phyloP scores from a whole-genome alignment of 2,329 filamentous ascomycete species.

The Juglanconis oblonga region DNA sequence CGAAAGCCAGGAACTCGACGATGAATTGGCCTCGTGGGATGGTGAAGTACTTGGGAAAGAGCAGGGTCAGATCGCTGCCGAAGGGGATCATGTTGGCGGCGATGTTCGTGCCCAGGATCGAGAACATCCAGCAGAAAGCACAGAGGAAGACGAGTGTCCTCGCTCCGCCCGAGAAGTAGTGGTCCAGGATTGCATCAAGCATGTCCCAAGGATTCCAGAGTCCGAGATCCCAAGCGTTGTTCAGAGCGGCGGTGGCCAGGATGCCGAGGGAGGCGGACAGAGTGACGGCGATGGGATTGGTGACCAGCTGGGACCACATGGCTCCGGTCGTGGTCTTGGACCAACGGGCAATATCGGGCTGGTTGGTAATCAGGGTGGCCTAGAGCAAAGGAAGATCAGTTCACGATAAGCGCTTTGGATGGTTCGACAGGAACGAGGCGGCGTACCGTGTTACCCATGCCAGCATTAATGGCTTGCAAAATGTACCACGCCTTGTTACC shows the following conservation, averaged over 20 bases:
- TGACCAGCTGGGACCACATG: conserved; percentile 39
- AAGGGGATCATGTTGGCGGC: conserved; percentile 36
- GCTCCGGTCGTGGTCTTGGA: conserved; percentile 34
- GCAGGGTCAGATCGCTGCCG: conserved; percentile 33
- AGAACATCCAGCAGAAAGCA: conserved; percentile 20
- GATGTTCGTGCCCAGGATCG: conserved; percentile 23
- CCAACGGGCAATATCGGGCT: conserved; percentile 43
- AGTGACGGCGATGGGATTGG: conserved; percentile 39
- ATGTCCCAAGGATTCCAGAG: conserved; percentile 26
- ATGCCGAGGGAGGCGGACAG: conserved; percentile 41
- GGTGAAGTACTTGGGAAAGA: conserved; percentile 33
- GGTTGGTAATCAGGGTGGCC: conserved; percentile 38
- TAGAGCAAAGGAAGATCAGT: conserved; percentile 22
- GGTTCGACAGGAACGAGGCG: background rate
- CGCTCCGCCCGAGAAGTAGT: conserved; percentile 17
- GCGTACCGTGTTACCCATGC: conserved; percentile 27
- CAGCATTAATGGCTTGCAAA: conserved; percentile 36
- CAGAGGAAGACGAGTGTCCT: conserved; percentile 22
- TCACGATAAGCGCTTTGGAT: background rate
- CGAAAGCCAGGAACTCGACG: conserved; percentile 19
- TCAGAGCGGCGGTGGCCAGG: conserved; percentile 39
- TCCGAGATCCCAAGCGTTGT: conserved; percentile 36
- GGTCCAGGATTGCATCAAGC: conserved; percentile 22
- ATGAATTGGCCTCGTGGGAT: conserved; percentile 32
- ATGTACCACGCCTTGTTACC: conserved; percentile 12